Conservation (phyloP, 345 rosid species). For the Gossypium arboreum region DNA sequence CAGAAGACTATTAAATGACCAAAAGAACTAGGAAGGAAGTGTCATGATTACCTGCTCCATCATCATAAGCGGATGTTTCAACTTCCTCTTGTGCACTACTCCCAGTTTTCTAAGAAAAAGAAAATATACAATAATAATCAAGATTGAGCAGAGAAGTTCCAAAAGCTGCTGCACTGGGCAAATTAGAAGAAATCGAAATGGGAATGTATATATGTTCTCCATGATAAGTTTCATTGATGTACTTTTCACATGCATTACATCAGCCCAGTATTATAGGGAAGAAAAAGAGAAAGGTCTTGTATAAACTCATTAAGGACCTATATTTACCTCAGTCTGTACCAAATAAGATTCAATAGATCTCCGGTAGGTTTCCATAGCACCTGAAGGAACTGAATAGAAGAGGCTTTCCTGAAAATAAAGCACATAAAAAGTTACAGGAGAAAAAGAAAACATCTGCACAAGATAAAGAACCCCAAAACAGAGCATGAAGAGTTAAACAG, state of each 20-base stretch:
- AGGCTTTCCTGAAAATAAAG: constrained; percentile 74
- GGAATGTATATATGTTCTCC: not conserved
- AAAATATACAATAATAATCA: constrained; percentile 4
- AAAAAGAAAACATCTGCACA: not conserved
- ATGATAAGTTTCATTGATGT: not conserved
- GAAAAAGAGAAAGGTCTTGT: not conserved
- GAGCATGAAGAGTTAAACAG: not conserved
- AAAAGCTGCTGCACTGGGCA: not conserved
- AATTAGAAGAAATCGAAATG: not conserved
- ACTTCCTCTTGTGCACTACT: constrained; percentile 79
- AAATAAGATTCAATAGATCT: constrained; percentile 75
- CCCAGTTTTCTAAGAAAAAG: constrained; percentile 55
- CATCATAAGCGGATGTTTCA: constrained; percentile 69
- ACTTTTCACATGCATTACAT: not conserved
- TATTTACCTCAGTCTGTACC: constrained; percentile 48
- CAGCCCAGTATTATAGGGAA: not conserved
- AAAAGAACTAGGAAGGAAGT: constrained; percentile 9
- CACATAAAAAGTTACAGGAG: constrained; percentile 22
- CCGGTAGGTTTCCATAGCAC: constrained; percentile 78
- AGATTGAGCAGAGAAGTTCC: not conserved
- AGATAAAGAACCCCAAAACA: not conserved
- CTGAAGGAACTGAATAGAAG: constrained; percentile 79
- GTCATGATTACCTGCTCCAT: constrained; percentile 59
- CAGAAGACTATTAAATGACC: constrained; percentile 17
- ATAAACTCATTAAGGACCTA: not conserved